Percentiles rank a stretch among this genome's conserved stretches.
These are phyloP conservation scores for Panaeolus cyanescens DNA, from an alignment of 768 basidiomycete genomes.

Conservation along the genomic window DNA sequence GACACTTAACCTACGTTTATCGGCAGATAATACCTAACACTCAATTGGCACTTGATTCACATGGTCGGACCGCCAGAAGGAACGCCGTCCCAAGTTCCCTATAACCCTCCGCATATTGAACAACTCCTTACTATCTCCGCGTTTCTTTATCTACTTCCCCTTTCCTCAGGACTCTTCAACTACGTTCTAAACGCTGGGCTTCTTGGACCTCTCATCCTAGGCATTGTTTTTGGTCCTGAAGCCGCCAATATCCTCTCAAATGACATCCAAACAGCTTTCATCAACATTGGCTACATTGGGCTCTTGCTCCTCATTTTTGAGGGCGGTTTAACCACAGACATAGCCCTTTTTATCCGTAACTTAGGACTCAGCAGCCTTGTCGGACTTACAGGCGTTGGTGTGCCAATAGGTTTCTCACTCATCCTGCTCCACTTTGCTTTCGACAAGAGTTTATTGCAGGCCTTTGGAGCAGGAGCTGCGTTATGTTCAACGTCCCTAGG, in stretches of 20 bases:
- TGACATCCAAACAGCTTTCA: constrained; percentile 44
- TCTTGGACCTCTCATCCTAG: constrained; percentile 56
- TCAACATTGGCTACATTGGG: constrained; percentile 43
- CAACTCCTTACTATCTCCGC: constrained; percentile 48
- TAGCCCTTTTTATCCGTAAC: constrained; percentile 44
- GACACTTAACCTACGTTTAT: neutral
- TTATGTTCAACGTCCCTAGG: constrained; percentile 67
- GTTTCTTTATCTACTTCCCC: constrained; percentile 57
- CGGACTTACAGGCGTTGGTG: constrained; percentile 51
- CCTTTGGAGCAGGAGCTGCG: constrained; percentile 64
- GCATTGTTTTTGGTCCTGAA: constrained; percentile 57
- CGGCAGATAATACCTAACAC: neutral
- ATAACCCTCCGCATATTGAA: constrained; percentile 31
- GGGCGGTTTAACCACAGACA: constrained; percentile 59
- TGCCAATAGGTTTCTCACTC: constrained; percentile 53
- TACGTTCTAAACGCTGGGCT: constrained; percentile 41
- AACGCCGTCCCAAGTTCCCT: constrained; percentile 17
- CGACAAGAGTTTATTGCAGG: constrained; percentile 42
- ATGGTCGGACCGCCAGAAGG: constrained; percentile 16
- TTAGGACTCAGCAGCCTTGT: constrained; percentile 48
- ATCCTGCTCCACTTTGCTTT: constrained; percentile 43
- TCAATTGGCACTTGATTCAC: neutral
- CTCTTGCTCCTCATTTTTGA: constrained; percentile 56
- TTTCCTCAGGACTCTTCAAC: constrained; percentile 43
- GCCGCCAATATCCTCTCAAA: constrained; percentile 43